Evolutionary conservation across 1,139 yeast genomes (phyloP), one percentile per base, ranked within the genome.

Genomic region (Scheffersomyces titani): DNA sequence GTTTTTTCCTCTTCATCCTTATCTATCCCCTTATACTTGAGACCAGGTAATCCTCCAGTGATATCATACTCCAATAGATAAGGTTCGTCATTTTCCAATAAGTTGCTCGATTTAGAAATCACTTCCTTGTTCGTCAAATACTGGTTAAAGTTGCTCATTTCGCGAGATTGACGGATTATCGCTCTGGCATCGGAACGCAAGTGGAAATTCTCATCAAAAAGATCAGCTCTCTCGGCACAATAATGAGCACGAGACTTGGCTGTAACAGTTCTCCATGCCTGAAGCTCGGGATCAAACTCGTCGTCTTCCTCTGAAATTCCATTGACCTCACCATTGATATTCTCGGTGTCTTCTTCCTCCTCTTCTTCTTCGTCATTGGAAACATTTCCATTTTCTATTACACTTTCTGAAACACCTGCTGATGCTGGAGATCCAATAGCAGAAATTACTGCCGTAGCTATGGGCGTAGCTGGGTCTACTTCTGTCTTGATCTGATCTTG

Each of bases 11-110:
- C 81, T 24, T 76, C 77, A 7, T 79, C 79, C 55, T 81, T 80
- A 24, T 84, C 73, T 4, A 75, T 57, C 16, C 92, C 92, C 36
- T 65, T 64, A 62, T 83, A 88, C 6, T 74, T 72, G 5, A 90
- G 67, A 0, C 87, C 85, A 0, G 99, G 98, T 7, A 92, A 68
- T 0, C 94, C 93, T 47, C 96, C 92, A 2, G 86, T 78, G 2
- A 90, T 84, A 64, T 93, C 97, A 70, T 93, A 94, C 68, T 94
- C 98, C 49, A 90, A 77, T 53, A 92, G 73, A 63, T 89, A 89
- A 3, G 88, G 88, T 61, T 87, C 90, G 62, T 85, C 88, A 61
- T 80, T 86, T 51, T 82, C 87, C 52, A 85, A 80, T 49, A 83
- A 71, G 58, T 80, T 82, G 52, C 76, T 74, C 21, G 76, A 72